These are phyloP conservation scores for Fusarium fujikuroi DNA, from an alignment of 2,329 filamentous ascomycete species.

Conservation along the genomic window DNA sequence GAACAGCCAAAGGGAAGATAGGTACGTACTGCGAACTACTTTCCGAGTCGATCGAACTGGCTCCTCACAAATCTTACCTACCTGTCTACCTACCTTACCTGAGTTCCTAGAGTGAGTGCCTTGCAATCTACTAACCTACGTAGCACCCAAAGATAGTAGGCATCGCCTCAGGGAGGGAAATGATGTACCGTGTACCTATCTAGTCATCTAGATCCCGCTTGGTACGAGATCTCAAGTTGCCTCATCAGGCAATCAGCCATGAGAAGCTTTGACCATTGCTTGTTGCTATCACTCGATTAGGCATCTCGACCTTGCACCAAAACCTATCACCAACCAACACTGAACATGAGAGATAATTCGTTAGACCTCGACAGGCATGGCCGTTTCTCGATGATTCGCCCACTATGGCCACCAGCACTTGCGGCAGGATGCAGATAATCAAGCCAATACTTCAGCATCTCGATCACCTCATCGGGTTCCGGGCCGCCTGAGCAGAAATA, in stretches of 20 bases:
- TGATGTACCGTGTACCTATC: background rate
- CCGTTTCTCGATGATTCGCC: background rate
- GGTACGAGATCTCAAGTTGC: conserved; percentile 35
- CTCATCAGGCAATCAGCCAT: conserved; percentile 27
- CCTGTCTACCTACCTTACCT: no score
- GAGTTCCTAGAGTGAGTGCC: background rate
- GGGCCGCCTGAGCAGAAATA: background rate
- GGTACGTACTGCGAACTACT: conserved; percentile 1
- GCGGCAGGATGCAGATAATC: background rate
- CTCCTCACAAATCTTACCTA: background rate
- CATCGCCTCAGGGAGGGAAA: background rate
- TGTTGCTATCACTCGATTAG: conserved; percentile 19
- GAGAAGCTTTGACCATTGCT: conserved; percentile 30
- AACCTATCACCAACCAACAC: background rate
- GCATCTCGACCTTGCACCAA: background rate
- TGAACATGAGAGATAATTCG: background rate
- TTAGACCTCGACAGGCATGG: background rate
- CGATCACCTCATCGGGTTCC: background rate
- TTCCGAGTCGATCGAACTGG: background rate
- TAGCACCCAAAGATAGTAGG: background rate
- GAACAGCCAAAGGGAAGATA: background rate
- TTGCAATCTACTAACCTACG: no score
- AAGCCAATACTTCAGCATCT: background rate
- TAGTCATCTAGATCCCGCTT: conserved; percentile 31
- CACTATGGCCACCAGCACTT: background rate